Percentiles rank a stretch among this genome's conserved stretches.
Conservation (phyloP, 129 eudicot species). For the Ambrosia trifida region DNA sequence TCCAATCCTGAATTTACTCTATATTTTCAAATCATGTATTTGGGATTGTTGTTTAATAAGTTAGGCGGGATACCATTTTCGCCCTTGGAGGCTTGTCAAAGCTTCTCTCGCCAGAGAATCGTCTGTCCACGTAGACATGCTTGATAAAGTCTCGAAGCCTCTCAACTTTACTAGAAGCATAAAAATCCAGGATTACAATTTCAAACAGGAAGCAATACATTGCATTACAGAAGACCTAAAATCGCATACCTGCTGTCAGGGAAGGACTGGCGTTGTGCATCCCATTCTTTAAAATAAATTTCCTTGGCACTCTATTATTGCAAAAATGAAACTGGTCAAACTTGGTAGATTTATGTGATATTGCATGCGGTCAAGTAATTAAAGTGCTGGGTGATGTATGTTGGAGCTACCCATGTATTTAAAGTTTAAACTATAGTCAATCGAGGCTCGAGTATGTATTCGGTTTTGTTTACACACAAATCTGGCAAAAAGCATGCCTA, state of each 20-base stretch:
- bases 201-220: conserved; percentile 5
- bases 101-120: conserved; percentile 81
- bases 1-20: background rate
- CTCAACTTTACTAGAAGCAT: conserved; percentile 70
- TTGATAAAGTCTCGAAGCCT: conserved; percentile 85
- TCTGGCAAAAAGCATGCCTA: background rate
- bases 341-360: conserved; percentile 7
- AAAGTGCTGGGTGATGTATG: background rate
- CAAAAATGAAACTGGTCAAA: conserved; percentile 14
- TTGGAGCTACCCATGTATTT: background rate
- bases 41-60: background rate
- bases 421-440: background rate
- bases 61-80: conserved; percentile 47
- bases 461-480: background rate
- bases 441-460: background rate
- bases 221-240: conserved; percentile 19
- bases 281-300: conserved; percentile 92
- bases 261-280: conserved; percentile 67
- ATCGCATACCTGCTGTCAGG: conserved; percentile 87
- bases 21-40: background rate
- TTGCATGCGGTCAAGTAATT: background rate
- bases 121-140: conserved; percentile 92
- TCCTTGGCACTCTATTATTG: conserved; percentile 75
- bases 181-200: conserved; percentile 20
- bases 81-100: conserved; percentile 74